Base-by-base conservation (phyloP, 345 rosid species). In the Syzygium oleosum region DNA sequence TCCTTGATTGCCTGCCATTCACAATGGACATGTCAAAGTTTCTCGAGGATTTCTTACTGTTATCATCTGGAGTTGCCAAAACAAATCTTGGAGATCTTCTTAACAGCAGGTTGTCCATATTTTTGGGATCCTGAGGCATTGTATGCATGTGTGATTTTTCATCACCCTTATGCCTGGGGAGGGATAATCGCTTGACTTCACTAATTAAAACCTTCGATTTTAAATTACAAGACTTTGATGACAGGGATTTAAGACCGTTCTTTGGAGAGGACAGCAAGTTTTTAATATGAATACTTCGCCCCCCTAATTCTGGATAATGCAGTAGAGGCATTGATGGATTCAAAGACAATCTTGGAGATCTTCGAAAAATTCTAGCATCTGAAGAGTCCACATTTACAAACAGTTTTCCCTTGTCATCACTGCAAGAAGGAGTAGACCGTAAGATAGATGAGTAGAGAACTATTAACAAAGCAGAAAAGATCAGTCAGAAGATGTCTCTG, bases 321-420 rank as follows among this genome's bases (percentile, higher is more conserved):
- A 52, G 58, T 54, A 83, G 68, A 85, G 65, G 88, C 87, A 80
- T 88, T 77, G 87, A 49, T 59, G 85, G 88, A 77, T 87, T 51
- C n/a, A 88, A 87, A 52, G 85, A 87, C 68, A 84, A 77, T 56
- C 91, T 87, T 29, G 90, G 89, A 85, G 93, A 90, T 88, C 92
- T 51, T 59, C 87, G 46, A 51, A 85, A 73, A 78, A 29, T 85
- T 29, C 23, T 85, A 12, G 78, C 88, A 63, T 91, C 90, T 85
- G 88, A 85, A 86, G 51, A 61, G 84, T 78, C 86, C 56, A 88
- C 86, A 84, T 77, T 27, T 59, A 85, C n/a, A 55, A 31, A 49
- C 34, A 49, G 23, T 85, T 88, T 63, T 77, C 34, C 85, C 31
- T 29, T 29, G 84, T 46, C 79, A 73, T 55, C 52, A 54, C 87